Evolutionary conservation across 177 flowering plant genomes (phyloP).

Genomic region (Tripterygium wilfordii): DNA sequence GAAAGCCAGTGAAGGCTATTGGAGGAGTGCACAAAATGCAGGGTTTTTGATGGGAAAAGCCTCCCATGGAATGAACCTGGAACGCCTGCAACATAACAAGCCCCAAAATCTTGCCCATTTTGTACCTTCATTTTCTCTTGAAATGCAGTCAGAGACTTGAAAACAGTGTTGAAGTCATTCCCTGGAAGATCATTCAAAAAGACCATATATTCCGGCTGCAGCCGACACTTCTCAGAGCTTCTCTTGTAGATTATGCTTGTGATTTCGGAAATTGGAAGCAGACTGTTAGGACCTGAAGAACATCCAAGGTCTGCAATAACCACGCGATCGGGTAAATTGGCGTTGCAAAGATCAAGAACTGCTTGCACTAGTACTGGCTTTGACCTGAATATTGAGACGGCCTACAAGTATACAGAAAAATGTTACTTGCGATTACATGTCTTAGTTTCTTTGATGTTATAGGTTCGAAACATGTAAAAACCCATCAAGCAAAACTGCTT

Average conservation of each 20-base stretch:
- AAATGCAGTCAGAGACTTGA: constrained; percentile 7
- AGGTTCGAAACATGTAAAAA: too few species aligned
- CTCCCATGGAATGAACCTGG: constrained; percentile 13
- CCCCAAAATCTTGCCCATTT: constrained; percentile 1
- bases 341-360: constrained; percentile 1
- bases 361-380: constrained; percentile 1
- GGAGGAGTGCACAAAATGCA: constrained; percentile 13
- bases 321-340: constrained; percentile 3
- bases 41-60: constrained; percentile 7
- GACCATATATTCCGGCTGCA: constrained; percentile 2
- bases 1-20: constrained; percentile 12
- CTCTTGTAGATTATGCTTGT: neutral
- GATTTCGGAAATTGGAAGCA: constrained; percentile 2
- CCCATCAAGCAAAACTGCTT: too few species aligned
- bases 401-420: neutral
- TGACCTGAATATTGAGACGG: neutral
- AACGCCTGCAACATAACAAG: constrained; percentile 1
- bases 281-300: constrained; percentile 8
- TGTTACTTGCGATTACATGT: neutral
- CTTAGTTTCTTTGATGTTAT: too few species aligned
- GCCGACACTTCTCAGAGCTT: neutral
- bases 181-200: constrained; percentile 14
- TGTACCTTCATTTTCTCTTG: constrained; percentile 3
- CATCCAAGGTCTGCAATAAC: constrained; percentile 15
- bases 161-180: constrained; percentile 14